A percentile compares a stretch with the other conserved stretches of the same genome.
These are phyloP conservation scores for Phellopilus nigrolimitatus DNA, from an alignment of 1,284 basidiomycete genomes.

Conservation along the genomic window DNA sequence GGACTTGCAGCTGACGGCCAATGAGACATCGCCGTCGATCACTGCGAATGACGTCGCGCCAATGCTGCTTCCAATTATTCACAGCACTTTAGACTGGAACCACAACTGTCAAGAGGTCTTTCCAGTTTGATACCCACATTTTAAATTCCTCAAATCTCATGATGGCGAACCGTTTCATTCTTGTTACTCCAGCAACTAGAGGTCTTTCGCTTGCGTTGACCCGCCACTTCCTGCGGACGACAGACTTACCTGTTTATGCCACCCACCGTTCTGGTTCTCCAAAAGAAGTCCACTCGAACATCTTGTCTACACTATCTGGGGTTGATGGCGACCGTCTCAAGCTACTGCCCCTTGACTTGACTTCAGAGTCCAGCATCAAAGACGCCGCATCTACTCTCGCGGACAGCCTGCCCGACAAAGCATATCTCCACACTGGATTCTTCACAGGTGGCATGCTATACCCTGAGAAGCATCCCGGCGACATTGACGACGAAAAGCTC, in stretches of 20 bases:
- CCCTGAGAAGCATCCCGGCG: constrained; percentile 52
- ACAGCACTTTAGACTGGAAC: too few relatives aligned
- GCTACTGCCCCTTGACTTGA: constrained; percentile 46
- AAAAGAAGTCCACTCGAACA: constrained; percentile 35
- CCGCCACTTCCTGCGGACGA: constrained; percentile 48
- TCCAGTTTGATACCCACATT: too few relatives aligned
- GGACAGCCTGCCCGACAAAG: constrained; percentile 31
- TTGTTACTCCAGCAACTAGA: constrained; percentile 44
- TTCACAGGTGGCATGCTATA: constrained; percentile 52
- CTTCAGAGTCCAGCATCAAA: constrained; percentile 46
- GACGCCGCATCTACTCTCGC: constrained; percentile 41
- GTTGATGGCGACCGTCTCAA: constrained; percentile 43
- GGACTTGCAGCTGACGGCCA: too few relatives aligned
- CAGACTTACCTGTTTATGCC: constrained; percentile 48
- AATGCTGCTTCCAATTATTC: too few relatives aligned
- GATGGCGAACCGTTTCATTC: constrained; percentile 36
- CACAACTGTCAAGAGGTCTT: too few relatives aligned
- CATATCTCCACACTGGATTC: constrained; percentile 51
- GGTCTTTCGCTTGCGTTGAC: constrained; percentile 53
- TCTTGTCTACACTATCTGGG: constrained; percentile 39
- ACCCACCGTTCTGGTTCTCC: constrained; percentile 43
- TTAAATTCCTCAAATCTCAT: too few relatives aligned
- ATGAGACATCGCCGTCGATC: too few relatives aligned
- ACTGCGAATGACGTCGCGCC: too few relatives aligned
- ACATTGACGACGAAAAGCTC: constrained; percentile 43